Conservation (phyloP, 2,329 filamentous ascomycete species). For the Pyrenophora seminiperda region DNA sequence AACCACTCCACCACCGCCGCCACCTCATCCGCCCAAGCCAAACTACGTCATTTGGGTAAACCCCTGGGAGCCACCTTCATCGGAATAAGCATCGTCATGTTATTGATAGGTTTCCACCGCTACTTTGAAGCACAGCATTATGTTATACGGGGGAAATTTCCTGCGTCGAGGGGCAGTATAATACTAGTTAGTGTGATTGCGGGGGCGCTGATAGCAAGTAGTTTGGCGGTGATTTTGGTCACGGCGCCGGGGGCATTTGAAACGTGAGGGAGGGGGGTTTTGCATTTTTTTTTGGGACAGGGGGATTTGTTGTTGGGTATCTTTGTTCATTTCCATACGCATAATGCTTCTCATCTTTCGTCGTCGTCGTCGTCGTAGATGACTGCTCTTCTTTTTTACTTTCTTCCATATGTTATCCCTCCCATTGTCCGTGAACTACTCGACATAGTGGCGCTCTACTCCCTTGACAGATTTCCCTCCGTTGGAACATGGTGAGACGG, state of each 20-base stretch:
- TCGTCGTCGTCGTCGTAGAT: background rate
- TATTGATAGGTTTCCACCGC: slow-evolving; percentile 76
- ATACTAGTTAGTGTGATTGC: slow-evolving; percentile 71
- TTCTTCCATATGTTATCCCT: slow-evolving; percentile 1
- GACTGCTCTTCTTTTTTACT: slow-evolving; percentile 3
- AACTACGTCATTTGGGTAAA: slow-evolving; percentile 41
- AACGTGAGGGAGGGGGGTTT: slow-evolving; percentile 25
- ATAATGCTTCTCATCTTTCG: slow-evolving; percentile 4
- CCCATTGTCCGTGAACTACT: background rate
- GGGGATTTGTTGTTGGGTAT: slow-evolving; percentile 34
- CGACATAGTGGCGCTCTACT: background rate
- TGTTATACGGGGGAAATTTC: slow-evolving; percentile 79
- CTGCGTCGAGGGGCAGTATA: slow-evolving; percentile 76
- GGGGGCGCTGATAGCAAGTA: slow-evolving; percentile 61
- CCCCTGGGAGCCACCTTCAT: slow-evolving; percentile 72
- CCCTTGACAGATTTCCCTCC: background rate
- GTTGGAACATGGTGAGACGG: background rate
- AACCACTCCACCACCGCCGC: background rate
- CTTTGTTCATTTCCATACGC: slow-evolving; percentile 24
- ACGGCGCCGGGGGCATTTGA: slow-evolving; percentile 57
- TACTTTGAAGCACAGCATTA: slow-evolving; percentile 81
- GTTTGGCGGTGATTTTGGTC: slow-evolving; percentile 64
- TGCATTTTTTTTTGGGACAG: no score
- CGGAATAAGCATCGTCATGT: slow-evolving; percentile 73
- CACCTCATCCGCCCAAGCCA: slow-evolving; percentile 12